Conservation (phyloP, 1,284 basidiomycete genomes). For the Tylopilus orsonianus region DNA sequence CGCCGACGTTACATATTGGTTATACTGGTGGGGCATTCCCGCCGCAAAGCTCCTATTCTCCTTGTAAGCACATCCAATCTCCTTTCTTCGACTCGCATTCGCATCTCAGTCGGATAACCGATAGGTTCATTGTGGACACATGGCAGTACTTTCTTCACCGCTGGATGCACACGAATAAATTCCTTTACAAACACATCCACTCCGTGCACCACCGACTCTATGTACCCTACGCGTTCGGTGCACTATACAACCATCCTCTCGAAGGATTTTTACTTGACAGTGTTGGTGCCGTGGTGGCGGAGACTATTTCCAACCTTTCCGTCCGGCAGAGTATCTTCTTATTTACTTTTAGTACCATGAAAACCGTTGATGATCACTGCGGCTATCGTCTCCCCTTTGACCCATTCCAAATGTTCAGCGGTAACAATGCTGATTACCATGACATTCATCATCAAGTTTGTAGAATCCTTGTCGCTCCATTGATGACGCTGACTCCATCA, state of each 20-base stretch:
- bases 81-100: not conserved
- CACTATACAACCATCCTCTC: conserved; percentile 96
- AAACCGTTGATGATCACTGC: conserved; percentile 98
- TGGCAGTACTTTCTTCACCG: conserved; percentile 99
- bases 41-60: conserved; percentile 73
- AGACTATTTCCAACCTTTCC: conserved; percentile 69
- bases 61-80: conserved; percentile 74
- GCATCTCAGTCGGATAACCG: conserved; percentile 3
- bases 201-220: conserved; percentile 96
- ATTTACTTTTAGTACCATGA: conserved; percentile 83
- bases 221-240: conserved; percentile 96
- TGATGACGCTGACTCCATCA: conserved; percentile 2
- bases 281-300: conserved; percentile 78
- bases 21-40: conserved; percentile 97
- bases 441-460: conserved; percentile 94
- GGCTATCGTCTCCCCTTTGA: conserved; percentile 91
- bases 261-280: conserved; percentile 94
- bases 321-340: conserved; percentile 85
- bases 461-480: conserved; percentile 6
- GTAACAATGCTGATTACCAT: conserved; percentile 98
- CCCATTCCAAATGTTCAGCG: conserved; percentile 81
- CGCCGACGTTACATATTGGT: conserved; percentile 56
- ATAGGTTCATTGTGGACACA: conserved; percentile 91
- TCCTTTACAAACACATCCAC: conserved; percentile 90
- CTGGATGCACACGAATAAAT: conserved; percentile 88